These are phyloP conservation scores for Penicilliopsis zonata DNA, from an alignment of 495 filamentous ascomycete species.

Conservation along the genomic window DNA sequence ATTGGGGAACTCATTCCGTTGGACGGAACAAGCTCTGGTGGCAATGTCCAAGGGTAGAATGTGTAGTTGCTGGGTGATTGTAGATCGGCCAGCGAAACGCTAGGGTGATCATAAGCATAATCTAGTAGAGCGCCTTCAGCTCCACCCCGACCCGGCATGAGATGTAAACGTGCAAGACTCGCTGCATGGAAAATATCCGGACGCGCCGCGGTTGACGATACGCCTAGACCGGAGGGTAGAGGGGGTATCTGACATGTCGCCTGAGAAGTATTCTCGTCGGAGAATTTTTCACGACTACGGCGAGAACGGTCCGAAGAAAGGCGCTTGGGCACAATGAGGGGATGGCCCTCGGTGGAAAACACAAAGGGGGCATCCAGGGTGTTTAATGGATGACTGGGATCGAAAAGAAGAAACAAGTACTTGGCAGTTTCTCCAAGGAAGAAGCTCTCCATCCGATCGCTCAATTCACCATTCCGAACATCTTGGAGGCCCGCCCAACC, in stretches of 20 bases:
- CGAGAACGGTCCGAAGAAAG: conserved; percentile 3
- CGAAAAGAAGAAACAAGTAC: conserved; percentile 86
- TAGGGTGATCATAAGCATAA: conserved; percentile 37
- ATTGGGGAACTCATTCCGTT: conserved; percentile 63
- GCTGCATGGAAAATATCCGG: conserved; percentile 88
- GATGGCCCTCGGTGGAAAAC: conserved; percentile 93
- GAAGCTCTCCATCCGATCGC: conserved; percentile 98
- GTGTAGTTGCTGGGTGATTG: conserved; percentile 63
- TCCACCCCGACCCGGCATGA: conserved; percentile 45
- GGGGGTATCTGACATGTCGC: conserved; percentile 48
- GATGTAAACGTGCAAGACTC: conserved; percentile 68
- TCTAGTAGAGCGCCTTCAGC: conserved; percentile 42
- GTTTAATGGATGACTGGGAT: conserved; percentile 77
- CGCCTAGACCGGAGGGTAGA: conserved; percentile 43
- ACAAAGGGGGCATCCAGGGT: conserved; percentile 75
- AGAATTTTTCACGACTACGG: conserved; percentile 5
- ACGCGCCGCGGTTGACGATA: conserved; percentile 72
- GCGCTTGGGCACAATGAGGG: conserved; percentile 66
- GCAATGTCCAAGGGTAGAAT: conserved; percentile 88
- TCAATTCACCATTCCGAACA: conserved; percentile 77
- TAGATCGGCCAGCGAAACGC: conserved; percentile 44
- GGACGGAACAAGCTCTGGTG: conserved; percentile 55
- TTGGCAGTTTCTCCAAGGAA: conserved; percentile 94
- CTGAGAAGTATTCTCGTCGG: conserved; percentile 4
- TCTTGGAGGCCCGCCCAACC: conserved; percentile 95